Base-by-base conservation (phyloP, 2,329 filamentous ascomycete species). In the Neoscytalidium dimidiatum region DNA sequence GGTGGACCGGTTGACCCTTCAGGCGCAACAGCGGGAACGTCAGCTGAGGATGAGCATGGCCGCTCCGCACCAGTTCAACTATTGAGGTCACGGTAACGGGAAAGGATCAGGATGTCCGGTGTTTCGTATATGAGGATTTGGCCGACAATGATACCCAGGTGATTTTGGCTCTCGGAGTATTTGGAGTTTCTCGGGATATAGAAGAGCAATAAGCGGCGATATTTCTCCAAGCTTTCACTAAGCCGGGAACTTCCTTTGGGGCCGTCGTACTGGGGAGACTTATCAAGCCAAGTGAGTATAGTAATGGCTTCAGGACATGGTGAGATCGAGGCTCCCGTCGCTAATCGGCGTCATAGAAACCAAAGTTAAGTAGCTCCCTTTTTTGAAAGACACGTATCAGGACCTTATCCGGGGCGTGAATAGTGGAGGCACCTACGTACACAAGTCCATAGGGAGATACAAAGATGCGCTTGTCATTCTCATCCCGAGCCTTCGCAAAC, bases 1-100 rank as follows among this genome's bases (percentile, higher is more conserved):
- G 29, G 92, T 97, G 19, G 92, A 95, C 74, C 85, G 93, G 67
- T 78, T 97, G 69, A 92, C 95, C 81, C 75, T 97, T 71, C 92
- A 97, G 80, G 90, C 92, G n/a, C 84, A 88, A 70, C 93, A 97
- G 78, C 80, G 85, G 74, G 86, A 91, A 77, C 83, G 89, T 70
- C 88, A 91, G 73, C 76, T 92, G 79, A 84, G 89, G 75, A 91
- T 89, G 85, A 91, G 88, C 75, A 89, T 91, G 86, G 88, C 88
- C 67, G 83, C 84, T 43, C 77, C 77, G 41, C 76, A 79, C 62
- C 75, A 78, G 58, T 72, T 76, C 14, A 46, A 46, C n/a, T 17
- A 23, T 5, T 46, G 28, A 60, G 41, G 19, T 23, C 13, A 4
- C 26, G 33, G 11, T 14, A 29, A 3, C 35, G 7, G 11, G 35